Base-by-base conservation (phyloP, 2,329 filamentous ascomycete genomes). In the Neopestalotiopsis clavispora region DNA sequence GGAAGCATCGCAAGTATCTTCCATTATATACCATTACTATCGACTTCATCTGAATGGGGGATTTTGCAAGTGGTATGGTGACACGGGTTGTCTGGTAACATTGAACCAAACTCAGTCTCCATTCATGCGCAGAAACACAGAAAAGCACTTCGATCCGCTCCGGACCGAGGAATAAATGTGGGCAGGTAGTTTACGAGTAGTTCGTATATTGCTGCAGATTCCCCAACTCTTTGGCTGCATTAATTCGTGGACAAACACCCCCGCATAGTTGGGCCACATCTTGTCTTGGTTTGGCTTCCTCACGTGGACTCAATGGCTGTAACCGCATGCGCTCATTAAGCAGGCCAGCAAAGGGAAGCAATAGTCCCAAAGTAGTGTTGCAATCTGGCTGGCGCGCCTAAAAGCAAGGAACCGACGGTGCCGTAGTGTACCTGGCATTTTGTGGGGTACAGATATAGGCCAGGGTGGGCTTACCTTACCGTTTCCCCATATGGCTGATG, bases 381-480 rank as follows among this genome's bases (percentile, higher is more conserved):
- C 61, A 64, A 28, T 64, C 40, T 28, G 42, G 61, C 42, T 52
- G 61, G 61, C n/a, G 42, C 61, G 38, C 42, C 10, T 49, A 49
- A 45, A 52, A 64, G 61, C 61, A 64, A 64, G 61, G 61, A 64
- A 64, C n/a, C 38, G 42, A n/a, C 23, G n/a, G 61, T 49, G 34
- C 61, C 61, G 61, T 28, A 28, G 23, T 28, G 23, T 40, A 23
- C 20, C 23, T 64, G 61, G 40, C 61, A 52, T 49, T 64, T 49
- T 64, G 61, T 64, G 61, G 61, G 61, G 61, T 52, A 28, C 61
- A 64, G 61, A 20, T 64, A 62, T 62, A 20, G 30, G 59, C 59
- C 32, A 20, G 59, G 59, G 34, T 20, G 34, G 34, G 34, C 6
- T 20, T 62, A 20, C 34, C 34, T 20, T 61, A 20, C 34, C 34